These are phyloP conservation scores for Arabis alpina DNA, from an alignment of 345 rosid species.

Conservation along the genomic window DNA sequence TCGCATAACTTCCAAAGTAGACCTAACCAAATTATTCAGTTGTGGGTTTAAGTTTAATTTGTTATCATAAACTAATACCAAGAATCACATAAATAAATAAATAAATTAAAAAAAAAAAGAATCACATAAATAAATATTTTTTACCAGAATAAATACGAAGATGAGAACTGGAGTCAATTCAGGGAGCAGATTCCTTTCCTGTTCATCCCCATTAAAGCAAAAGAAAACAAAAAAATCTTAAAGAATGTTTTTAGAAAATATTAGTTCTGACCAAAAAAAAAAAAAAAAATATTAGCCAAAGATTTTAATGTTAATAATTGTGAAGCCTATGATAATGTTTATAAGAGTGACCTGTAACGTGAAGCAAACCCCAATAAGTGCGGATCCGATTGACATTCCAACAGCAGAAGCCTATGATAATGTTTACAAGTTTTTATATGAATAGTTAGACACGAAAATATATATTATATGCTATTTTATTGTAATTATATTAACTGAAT, in stretches of 20 bases:
- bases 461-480: background rate
- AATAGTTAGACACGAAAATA: background rate
- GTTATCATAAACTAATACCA: background rate
- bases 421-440: background rate
- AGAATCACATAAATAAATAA: background rate
- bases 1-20: conserved; percentile 33
- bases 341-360: conserved; percentile 50
- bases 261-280: too few relatives aligned
- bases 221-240: background rate
- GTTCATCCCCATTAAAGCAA: conserved; percentile 7
- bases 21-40: conserved; percentile 27
- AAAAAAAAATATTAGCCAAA: background rate
- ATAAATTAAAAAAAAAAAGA: too few relatives aligned
- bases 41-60: background rate
- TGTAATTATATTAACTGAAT: background rate
- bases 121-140: background rate
- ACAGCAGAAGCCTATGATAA: conserved; percentile 51
- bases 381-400: conserved; percentile 48
- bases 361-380: conserved; percentile 54
- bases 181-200: conserved; percentile 32
- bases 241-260: background rate
- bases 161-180: conserved; percentile 29
- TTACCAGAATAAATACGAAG: conserved; percentile 33
- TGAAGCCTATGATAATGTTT: too few relatives aligned
- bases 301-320: background rate